Base-by-base conservation (phyloP, 148 eudicot species). In the Polygonum maritimum region DNA sequence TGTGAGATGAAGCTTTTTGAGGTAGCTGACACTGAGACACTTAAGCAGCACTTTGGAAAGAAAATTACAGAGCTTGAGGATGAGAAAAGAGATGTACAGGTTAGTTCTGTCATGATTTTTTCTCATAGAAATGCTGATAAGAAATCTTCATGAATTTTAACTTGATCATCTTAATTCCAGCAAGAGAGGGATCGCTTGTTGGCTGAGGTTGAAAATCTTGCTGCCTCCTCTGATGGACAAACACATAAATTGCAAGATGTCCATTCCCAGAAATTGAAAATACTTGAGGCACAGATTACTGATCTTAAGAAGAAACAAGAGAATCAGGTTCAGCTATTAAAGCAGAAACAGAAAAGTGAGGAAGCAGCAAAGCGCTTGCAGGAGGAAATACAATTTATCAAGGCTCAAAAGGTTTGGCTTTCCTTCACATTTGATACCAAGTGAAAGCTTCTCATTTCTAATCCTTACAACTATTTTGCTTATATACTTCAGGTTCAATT, bases 271-370 rank as follows among this genome's bases (percentile, higher is more conserved):
- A 96, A 96, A 81, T 81, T 96, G 82, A 96, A 91, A 83, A 78
- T 87, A 13, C 98, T 96, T 47, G 99, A 96, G 82, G 84, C 94
- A 69, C 99, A 95, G 98, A 96, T 96, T 83, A 91, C 87, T 74
- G 99, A 96, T 86, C 91, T 92, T 26, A 96, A 89, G 81, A 96
- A 92, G 89, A 96, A 96, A 80, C 97, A 96, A 86, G 99, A 96
- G 85, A 96, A 85, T 79, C 99, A 96, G 82, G 98, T 92, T 78
- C 99, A 91, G 72, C 83, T 96, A 75, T 74, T 92, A 74, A 96
- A 92, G 86, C 99, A 96, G 83, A 96, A 96, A 81, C 99, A 96
- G 80, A 96, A 88, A 84, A 96, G 99, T 84, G 99, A 96, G 75
- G 99, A 91, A 81, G 99, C 98, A 73, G 95, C 99, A 48, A 96